Conservation (phyloP, 208 protist species). For the Leptomonas pyrrhocoris region DNA sequence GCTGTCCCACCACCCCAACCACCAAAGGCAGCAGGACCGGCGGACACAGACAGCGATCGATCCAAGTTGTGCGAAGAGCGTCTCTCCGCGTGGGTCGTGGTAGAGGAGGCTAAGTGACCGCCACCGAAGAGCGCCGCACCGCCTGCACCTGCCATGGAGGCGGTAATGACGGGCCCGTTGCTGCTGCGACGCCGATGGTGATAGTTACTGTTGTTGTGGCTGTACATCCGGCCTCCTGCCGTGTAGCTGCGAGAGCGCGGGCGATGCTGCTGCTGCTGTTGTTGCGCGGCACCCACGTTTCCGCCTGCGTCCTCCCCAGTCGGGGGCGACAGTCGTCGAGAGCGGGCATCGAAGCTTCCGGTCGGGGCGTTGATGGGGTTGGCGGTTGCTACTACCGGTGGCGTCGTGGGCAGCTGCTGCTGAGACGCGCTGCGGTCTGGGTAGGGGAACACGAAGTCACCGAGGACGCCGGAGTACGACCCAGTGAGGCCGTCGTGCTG, state of each 20-base stretch:
- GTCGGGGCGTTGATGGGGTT: not conserved
- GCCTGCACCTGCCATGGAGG: constrained; percentile 2
- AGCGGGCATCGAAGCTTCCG: constrained; percentile 5
- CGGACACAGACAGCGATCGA: constrained; percentile 3
- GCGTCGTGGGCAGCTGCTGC: constrained; percentile 1
- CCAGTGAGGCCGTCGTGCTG: constrained; percentile 9
- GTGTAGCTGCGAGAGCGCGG: constrained; percentile 25
- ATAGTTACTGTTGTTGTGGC: not conserved
- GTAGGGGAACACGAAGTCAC: constrained; percentile 15
- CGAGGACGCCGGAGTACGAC: constrained; percentile 12
- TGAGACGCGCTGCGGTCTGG: not conserved
- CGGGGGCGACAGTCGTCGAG: constrained; percentile 2
- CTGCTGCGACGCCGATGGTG: constrained; percentile 5
- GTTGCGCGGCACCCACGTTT: not conserved
- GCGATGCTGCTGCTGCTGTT: constrained; percentile 6
- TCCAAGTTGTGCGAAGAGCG: constrained; percentile 11
- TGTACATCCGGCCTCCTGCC: too few relatives aligned
- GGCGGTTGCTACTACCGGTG: not conserved
- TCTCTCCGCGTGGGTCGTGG: constrained; percentile 6
- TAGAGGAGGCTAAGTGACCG: not conserved
- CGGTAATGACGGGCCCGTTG: not conserved
- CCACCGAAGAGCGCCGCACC: not conserved
- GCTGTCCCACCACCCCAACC: not conserved
- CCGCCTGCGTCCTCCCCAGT: not conserved
- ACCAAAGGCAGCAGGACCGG: not conserved